Conservation (phyloP, 2,329 filamentous ascomycete genomes). For the Sporothrix sp. region DNA sequence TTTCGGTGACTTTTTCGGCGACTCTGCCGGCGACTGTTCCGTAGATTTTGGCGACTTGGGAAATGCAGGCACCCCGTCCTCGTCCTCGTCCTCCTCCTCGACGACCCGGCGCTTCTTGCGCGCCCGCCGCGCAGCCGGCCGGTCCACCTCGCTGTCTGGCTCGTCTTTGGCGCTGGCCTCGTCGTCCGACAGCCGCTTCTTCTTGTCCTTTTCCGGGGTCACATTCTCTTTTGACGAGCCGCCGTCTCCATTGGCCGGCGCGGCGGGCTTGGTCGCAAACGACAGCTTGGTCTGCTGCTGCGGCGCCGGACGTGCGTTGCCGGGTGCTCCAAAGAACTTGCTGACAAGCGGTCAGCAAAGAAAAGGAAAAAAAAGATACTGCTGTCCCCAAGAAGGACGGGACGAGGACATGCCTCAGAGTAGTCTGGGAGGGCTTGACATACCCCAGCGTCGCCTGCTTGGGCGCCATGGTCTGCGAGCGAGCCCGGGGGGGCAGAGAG, state of each 20-base stretch:
- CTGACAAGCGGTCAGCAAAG: constrained; percentile 38
- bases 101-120: constrained; percentile 38
- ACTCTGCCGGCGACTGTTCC: no score
- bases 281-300: constrained; percentile 70
- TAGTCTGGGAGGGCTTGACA: constrained; percentile 64
- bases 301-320: constrained; percentile 45
- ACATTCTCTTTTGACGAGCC: constrained; percentile 28
- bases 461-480: constrained; percentile 28
- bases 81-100: constrained; percentile 42
- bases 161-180: constrained; percentile 22
- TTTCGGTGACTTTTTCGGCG: no score
- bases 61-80: background rate
- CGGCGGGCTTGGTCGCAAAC: constrained; percentile 47
- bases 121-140: constrained; percentile 48
- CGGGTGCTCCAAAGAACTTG: constrained; percentile 71
- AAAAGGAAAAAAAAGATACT: background rate
- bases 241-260: constrained; percentile 16
- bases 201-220: constrained; percentile 27
- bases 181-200: constrained; percentile 16
- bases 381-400: background rate
- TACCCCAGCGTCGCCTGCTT: constrained; percentile 87
- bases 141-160: constrained; percentile 38
- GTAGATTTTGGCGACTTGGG: background rate
- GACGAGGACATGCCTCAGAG: constrained; percentile 53
- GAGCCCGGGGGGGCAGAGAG: background rate